Evolutionary conservation across 495 filamentous ascomycete genomes (phyloP), one percentile per base, ranked within the genome.

Genomic region (Neurospora sp.): DNA sequence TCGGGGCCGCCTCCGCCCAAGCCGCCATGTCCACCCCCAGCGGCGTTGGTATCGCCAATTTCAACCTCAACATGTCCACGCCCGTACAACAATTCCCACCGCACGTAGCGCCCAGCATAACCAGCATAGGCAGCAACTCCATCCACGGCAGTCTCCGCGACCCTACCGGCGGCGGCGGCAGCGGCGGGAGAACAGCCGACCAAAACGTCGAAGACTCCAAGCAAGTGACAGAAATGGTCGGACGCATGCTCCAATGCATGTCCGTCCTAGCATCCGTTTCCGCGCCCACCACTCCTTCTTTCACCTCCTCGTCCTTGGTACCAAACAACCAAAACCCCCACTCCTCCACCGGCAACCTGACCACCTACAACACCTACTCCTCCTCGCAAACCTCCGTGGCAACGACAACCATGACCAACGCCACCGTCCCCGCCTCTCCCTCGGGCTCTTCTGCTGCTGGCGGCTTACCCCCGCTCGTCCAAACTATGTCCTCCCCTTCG

Each of bases 201-300:
- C 84, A 85, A 72, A 88, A 86, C 69, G 83, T 88, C 14, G 86
- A 89, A 75, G 92, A 94, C 77, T 90, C 89, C n/a, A 92, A 94
- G 35, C 90, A 94, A 73, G 88, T 97, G 37, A 98, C 96, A 16
- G 94, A 98, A 74, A 97, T 93, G 71, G 95, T 97, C 10, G 96
- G 93, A 2, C 87, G 96, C 72, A 96, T 99, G 94, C 87, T 99
- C 74, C 96, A 99, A 82, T 99, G 96, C 79, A 91, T 99, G 80
- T 92, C 90, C 77, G 95, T 99, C 11, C 85, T 98, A 2, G 91
- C 92, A 11, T 91, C 90, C 75, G 88, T 96, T 66, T 66, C 54
- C 54, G 54, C 54, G 1, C 54, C 54, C 31, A 66, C 54, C 54
- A 66, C 54, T 35, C 23, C 54, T 66, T 66, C 54, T 31, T 37